Conservation (phyloP, 305 asterid genomes). For the Fraxinus xanthoxyloides region DNA sequence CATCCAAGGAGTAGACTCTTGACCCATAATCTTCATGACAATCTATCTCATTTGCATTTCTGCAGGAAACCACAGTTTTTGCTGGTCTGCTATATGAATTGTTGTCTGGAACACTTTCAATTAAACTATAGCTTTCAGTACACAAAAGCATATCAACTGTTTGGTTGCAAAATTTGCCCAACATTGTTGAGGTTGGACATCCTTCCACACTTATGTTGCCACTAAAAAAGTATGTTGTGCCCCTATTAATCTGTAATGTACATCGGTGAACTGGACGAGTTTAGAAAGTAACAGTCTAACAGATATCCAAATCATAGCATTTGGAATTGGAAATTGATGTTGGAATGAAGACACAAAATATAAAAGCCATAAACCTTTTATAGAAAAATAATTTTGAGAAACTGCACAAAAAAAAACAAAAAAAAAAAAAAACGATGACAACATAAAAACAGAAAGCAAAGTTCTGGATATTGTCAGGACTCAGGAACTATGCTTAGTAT, state of each 20-base stretch:
- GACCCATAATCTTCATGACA: conserved; percentile 51
- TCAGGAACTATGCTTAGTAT: background rate
- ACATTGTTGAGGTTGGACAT: conserved; percentile 55
- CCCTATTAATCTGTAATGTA: conserved; percentile 81
- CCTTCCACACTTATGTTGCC: conserved; percentile 87
- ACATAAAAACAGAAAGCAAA: background rate
- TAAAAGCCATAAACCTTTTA: background rate
- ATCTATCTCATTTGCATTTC: conserved; percentile 41
- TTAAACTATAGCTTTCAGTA: conserved; percentile 36
- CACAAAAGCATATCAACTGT: conserved; percentile 71
- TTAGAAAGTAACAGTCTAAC: background rate
- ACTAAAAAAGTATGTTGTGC: conserved; percentile 58
- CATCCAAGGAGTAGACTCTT: conserved; percentile 56
- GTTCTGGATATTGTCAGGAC: background rate
- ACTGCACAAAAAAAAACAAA: background rate
- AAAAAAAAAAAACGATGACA: background rate
- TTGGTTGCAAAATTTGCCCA: conserved; percentile 86
- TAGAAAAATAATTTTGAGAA: background rate
- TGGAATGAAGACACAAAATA: background rate
- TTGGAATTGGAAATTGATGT: background rate
- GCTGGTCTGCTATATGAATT: conserved; percentile 24
- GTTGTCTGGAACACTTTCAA: conserved; percentile 28
- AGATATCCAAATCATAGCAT: conserved; percentile 11
- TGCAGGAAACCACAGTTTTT: conserved; percentile 50
- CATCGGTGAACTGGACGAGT: background rate